phyloP scores from a whole-genome alignment of 2,329 filamentous ascomycete species.

The Xylaria hypoxylon region DNA sequence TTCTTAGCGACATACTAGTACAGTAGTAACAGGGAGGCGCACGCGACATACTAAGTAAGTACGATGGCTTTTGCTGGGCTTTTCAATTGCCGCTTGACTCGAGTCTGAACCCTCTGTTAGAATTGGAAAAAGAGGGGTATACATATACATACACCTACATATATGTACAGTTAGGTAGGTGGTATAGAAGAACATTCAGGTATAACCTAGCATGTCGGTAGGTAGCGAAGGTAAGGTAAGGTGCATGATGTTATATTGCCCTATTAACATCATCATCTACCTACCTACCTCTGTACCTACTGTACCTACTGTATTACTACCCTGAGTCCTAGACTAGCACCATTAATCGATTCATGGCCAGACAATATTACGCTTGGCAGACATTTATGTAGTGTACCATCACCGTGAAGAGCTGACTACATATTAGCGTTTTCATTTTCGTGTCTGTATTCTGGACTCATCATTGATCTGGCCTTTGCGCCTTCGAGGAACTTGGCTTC shows the following conservation, averaged over 20 bases:
- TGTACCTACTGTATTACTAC: neutral
- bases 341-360: constrained; percentile 6
- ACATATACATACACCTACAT: no score
- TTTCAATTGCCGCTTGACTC: neutral
- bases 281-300: no score
- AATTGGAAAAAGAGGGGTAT: no score
- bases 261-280: constrained; percentile 2
- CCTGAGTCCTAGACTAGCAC: neutral
- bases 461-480: neutral
- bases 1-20: no score
- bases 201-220: no score
- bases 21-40: neutral
- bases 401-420: constrained; percentile 3
- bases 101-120: neutral
- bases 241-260: constrained; percentile 9
- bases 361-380: constrained; percentile 11
- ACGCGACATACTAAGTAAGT: no score
- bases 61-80: no score
- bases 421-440: neutral
- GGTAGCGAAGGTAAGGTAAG: no score
- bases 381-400: constrained; percentile 6
- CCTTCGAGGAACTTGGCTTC: constrained; percentile 6
- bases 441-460: constrained; percentile 1
- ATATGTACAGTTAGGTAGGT: no score
- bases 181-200: no score